Conservation (phyloP, 2,329 filamentous ascomycete genomes). For the Cytospora paraplurivora region DNA sequence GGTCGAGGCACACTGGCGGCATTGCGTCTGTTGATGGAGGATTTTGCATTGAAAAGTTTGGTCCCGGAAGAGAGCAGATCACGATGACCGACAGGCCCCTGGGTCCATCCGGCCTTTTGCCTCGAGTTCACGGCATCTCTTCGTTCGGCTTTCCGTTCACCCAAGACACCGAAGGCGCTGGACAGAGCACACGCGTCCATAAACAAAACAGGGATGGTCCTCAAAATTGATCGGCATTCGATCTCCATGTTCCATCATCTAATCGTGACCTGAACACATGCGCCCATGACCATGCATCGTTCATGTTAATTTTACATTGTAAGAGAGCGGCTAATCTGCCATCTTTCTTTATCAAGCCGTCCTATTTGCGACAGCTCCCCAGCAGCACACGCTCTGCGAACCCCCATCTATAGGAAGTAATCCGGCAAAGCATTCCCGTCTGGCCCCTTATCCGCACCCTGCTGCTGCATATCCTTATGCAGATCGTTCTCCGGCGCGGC, state of each 20-base stretch:
- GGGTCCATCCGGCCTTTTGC: neutral
- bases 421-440: conserved; percentile 67
- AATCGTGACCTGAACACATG: conserved; percentile 12
- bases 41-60: neutral
- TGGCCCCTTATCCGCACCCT: conserved; percentile 60
- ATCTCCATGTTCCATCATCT: conserved; percentile 7
- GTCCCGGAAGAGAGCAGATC: neutral
- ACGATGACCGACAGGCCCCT: neutral
- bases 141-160: neutral
- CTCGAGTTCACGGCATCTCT: neutral
- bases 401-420: conserved; percentile 64
- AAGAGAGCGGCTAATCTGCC: neutral
- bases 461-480: conserved; percentile 79
- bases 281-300: conserved; percentile 2
- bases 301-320: neutral
- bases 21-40: neutral
- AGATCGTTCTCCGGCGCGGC: conserved; percentile 94
- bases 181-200: neutral
- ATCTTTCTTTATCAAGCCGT: neutral
- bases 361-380: conserved; percentile 1
- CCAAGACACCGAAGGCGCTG: neutral
- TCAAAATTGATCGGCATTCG: conserved; percentile 19
- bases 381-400: neutral
- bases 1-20: neutral
- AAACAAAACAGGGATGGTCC: conserved; percentile 6